These are phyloP conservation scores for Hericium alpestre DNA, from an alignment of 768 basidiomycete genomes.

Conservation along the genomic window DNA sequence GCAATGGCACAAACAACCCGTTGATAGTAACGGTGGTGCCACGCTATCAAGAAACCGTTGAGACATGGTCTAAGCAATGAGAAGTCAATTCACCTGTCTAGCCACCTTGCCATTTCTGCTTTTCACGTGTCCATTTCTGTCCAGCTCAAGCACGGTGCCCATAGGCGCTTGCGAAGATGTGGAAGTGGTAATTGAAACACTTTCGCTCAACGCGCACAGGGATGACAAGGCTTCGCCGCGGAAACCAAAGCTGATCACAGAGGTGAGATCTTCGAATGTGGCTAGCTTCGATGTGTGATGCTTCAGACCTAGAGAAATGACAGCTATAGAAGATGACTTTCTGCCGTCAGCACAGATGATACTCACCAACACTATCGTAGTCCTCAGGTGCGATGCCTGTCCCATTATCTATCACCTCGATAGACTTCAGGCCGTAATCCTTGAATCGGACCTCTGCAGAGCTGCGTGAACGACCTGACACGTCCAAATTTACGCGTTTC, in stretches of 20 bases:
- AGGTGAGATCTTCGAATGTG: constrained; percentile 60
- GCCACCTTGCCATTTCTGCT: constrained; percentile 53
- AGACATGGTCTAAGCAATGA: background rate
- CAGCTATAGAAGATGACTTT: background rate
- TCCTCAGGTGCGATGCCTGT: constrained; percentile 72
- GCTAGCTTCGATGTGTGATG: constrained; percentile 89
- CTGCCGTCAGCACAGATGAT: background rate
- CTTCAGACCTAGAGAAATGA: constrained; percentile 53
- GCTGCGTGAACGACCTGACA: background rate
- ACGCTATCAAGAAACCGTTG: constrained; percentile 35
- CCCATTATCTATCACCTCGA: constrained; percentile 93
- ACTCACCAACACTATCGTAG: constrained; percentile 67
- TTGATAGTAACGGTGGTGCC: constrained; percentile 76
- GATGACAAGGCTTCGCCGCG: constrained; percentile 94
- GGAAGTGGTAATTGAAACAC: constrained; percentile 62
- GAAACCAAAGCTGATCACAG: constrained; percentile 82
- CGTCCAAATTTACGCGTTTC: background rate
- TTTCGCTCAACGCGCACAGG: constrained; percentile 72
- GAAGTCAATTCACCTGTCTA: constrained; percentile 42
- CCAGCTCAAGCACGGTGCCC: constrained; percentile 71
- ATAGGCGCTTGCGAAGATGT: constrained; percentile 63
- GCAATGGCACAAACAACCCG: constrained; percentile 68
- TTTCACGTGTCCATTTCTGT: constrained; percentile 48
- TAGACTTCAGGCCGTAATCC: constrained; percentile 67
- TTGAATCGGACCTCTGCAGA: constrained; percentile 77